Evolutionary conservation across 2,329 filamentous ascomycete genomes (phyloP).

Genomic region (Aureobasidium sp.): DNA sequence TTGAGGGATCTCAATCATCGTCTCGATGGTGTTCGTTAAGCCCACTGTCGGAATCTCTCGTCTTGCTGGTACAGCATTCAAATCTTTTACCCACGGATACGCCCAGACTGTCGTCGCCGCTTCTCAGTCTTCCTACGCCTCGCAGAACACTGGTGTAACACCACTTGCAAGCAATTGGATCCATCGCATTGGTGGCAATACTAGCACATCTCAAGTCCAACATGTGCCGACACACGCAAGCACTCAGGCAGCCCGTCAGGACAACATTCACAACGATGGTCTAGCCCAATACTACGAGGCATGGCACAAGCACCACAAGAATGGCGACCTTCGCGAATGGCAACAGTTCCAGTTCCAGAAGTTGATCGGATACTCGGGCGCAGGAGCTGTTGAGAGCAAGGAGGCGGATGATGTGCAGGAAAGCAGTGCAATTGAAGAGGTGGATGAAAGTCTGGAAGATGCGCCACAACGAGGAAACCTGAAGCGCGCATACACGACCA

Average conservation of each 20-base stretch:
- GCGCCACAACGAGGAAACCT: constrained; percentile 27
- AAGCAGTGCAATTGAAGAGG: constrained; percentile 32
- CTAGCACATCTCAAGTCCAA: constrained; percentile 25
- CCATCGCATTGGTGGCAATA: constrained; percentile 37
- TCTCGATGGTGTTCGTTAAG: constrained; percentile 80
- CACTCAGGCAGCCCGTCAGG: constrained; percentile 29
- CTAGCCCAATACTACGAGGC: constrained; percentile 89
- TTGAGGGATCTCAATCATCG: constrained; percentile 57
- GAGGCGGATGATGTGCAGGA: constrained; percentile 29
- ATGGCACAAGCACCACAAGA: constrained; percentile 69
- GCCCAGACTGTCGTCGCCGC: constrained; percentile 95
- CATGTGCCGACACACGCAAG: constrained; percentile 27
- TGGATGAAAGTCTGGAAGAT: constrained; percentile 26
- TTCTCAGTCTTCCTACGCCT: constrained; percentile 74
- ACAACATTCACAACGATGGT: constrained; percentile 41
- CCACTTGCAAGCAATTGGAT: constrained; percentile 45
- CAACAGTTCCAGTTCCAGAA: constrained; percentile 84
- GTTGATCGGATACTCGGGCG: constrained; percentile 68
- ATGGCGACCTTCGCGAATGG: constrained; percentile 70
- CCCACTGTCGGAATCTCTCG: constrained; percentile 80
- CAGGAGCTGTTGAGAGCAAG: constrained; percentile 21
- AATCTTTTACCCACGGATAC: constrained; percentile 96
- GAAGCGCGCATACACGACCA: constrained; percentile 47
- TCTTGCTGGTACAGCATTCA: constrained; percentile 59
- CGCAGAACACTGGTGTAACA: constrained; percentile 52